Evolutionary conservation across 805 yeast species (phyloP), one percentile per base, ranked within the genome.

Genomic region (Candida anglica): DNA sequence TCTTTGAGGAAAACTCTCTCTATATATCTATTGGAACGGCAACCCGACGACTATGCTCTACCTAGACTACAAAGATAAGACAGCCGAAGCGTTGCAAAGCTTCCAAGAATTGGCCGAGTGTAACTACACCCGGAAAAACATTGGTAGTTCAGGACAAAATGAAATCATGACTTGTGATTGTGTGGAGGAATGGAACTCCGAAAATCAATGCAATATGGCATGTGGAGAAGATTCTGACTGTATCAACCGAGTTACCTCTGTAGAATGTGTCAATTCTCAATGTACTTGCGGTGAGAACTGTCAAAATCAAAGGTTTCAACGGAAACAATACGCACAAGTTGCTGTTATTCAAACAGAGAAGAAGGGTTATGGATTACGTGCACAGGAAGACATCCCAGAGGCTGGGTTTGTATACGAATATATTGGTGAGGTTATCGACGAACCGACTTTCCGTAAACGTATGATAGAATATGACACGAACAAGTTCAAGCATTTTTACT

Each of bases 151-250:
- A 2, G 86, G 82, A 32, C 86, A 83, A 50, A 80, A 79, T 42
- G 95, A 86, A 44, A 72, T 73, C 43, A 88, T 91, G 93, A 77
- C 89, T 11, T 91, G 98, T 68, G 97, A 88, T 52, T 91, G 98
- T 66, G 47, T 39, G 27, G 85, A 72, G 54, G 70, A 67, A 14
- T 66, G 71, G 71, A 69, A 58, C 33, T 34, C 56, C 14, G 48
- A 39, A 9, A 19, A 29, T 10, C 66, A 62, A 16, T 64, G 62
- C 35, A 77, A 77, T 44, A 30, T 50, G 10, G 95, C 97, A 2
- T 91, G 98, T 70, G 86, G 79, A 21, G 86, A 82, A 19, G 79
- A 81, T 42, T 81, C 93, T 11, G 88, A 83, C 55, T 91, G 98
- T 72, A 88, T 93, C 48, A 91, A 91, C 59, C 65, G 98, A 33